Evolutionary conservation across 2,329 filamentous ascomycete genomes (phyloP), one percentile per base, ranked within the genome.

Genomic region (Aspergillus aculeatinus): DNA sequence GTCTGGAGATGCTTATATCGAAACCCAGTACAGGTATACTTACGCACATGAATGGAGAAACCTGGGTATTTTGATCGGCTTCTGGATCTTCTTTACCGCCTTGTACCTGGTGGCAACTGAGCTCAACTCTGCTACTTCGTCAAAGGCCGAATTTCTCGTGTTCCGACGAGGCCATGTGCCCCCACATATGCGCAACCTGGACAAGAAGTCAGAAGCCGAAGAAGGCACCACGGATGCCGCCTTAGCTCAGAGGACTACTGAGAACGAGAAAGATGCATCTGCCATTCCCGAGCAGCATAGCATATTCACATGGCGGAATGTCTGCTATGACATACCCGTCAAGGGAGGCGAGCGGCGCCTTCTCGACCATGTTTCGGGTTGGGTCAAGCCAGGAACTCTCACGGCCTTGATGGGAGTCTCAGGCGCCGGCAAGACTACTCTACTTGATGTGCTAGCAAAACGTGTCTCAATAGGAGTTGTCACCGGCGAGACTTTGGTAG

Each of bases 141-240:
- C 85, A 55, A 87, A 83, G 1, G 89, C 87, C 0, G 89, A 92
- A 68, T 83, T 87, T 1, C 81, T 92, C 1, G 85, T 92, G 10
- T 92, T 90, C 71, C 82, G 80, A 42, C 78, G 82, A 5, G 84
- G 85, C 2, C 78, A 82, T 53, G 79, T 84, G 6, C 83, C 84
- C 0, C 64, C 71, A 2, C 65, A 72, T 33, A 60, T 76, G 44
- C 67, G 65, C 42, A 58, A 71, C 57, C 59, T 70, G 2, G 65
- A 70, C 31, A 70, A 68, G 33, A 47, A 48, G 19, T 60, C 62
- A 25, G 55, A 65, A n/a, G 68, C 62, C 33, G 65, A 65, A 51
- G 62, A 52, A 11, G 60, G 54, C 14, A 35, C 63, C 19, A 60
- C 64, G 27, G 65, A 68, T 48, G 55, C 60, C 7, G 35, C 62